A percentile compares a stretch with the other conserved stretches of the same genome.
Conservation (phyloP, 2,329 filamentous ascomycete species). For the Trichoderma guizhouense region DNA sequence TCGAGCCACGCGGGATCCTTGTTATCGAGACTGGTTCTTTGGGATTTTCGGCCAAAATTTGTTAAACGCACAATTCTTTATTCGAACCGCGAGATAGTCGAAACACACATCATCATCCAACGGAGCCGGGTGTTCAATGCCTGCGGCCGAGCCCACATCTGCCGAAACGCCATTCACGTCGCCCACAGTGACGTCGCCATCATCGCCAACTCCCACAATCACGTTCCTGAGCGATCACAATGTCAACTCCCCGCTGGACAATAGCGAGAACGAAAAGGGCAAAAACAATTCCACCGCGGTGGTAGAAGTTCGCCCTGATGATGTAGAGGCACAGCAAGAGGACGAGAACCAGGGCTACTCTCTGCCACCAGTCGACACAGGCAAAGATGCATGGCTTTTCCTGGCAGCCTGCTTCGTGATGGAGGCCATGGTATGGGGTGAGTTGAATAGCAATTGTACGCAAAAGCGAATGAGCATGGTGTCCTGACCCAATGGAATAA, state of each 20-base stretch:
- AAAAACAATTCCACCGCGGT: neutral
- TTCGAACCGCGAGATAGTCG: neutral
- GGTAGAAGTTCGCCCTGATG: neutral
- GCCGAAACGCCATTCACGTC: neutral
- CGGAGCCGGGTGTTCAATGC: neutral
- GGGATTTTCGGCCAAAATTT: neutral
- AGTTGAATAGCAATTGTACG: neutral
- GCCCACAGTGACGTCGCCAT: neutral
- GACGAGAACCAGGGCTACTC: conserved; percentile 20
- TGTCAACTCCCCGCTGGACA: neutral
- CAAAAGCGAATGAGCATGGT: neutral
- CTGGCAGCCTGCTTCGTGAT: conserved; percentile 31
- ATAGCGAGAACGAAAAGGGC: neutral
- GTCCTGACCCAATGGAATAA: neutral
- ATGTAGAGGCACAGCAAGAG: neutral
- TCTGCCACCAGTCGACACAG: conserved; percentile 31
- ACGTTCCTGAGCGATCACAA: neutral
- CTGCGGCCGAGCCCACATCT: neutral
- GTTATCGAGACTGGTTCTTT: neutral
- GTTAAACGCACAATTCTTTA: neutral
- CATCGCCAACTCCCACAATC: neutral
- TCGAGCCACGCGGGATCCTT: neutral
- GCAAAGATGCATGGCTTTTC: conserved; percentile 36
- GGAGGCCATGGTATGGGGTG: conserved; percentile 36
- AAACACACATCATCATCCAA: neutral